Percentiles rank a stretch among this genome's conserved stretches.
These are phyloP conservation scores for Penicillium nucicola DNA, from an alignment of 495 filamentous ascomycete species.

Conservation along the genomic window DNA sequence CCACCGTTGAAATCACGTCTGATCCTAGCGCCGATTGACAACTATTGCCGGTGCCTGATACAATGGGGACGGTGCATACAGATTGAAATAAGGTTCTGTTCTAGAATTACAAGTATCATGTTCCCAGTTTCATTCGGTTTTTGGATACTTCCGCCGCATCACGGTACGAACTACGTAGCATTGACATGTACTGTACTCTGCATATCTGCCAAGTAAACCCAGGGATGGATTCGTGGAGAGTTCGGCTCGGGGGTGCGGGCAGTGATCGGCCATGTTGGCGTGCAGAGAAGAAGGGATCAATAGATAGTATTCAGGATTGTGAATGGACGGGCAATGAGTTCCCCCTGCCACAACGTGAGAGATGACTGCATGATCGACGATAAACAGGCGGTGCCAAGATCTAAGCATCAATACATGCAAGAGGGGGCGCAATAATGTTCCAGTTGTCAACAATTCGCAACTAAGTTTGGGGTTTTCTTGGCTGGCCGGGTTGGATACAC, in stretches of 20 bases:
- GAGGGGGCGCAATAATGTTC: not conserved
- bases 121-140: not conserved
- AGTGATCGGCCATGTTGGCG: constrained; percentile 1
- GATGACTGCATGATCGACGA: constrained; percentile 6
- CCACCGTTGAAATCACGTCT: not conserved
- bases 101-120: not conserved
- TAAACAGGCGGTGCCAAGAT: constrained; percentile 1
- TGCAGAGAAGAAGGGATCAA: not conserved
- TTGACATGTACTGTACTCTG: no score
- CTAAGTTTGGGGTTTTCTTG: not conserved
- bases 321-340: not conserved
- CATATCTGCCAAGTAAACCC: not conserved
- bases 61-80: not conserved
- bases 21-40: not conserved
- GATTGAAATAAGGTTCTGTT: not conserved
- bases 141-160: not conserved
- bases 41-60: not conserved
- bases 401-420: not conserved
- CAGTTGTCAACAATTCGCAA: not conserved
- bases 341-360: not conserved
- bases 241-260: not conserved
- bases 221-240: constrained; percentile 8
- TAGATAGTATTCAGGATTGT: not conserved
- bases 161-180: not conserved
- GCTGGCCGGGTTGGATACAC: not conserved